Base-by-base conservation (phyloP, 2,329 filamentous ascomycete genomes). In the Clarireedia hainanense region DNA sequence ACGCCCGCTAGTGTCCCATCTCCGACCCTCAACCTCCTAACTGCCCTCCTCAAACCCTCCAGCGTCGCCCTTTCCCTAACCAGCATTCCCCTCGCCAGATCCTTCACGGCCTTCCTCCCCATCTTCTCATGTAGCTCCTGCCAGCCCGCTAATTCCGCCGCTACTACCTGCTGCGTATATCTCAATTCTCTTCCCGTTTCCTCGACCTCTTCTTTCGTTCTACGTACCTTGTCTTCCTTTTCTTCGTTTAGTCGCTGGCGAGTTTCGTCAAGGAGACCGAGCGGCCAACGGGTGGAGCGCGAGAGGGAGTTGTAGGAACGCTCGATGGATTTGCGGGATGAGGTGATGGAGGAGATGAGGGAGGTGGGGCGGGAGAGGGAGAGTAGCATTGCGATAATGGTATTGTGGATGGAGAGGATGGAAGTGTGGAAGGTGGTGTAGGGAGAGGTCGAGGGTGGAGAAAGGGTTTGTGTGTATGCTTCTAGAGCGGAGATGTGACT, bases 151-250 rank as follows among this genome's bases (percentile, higher is more conserved):
- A 99, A 72, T 73, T 99, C 94, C 1, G 84, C 80, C 6, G 95
- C 92, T 24, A 97, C 92, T 14, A 92, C 90, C 70, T 95, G 89
- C 73, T 96, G 92, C 48, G 91, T 96, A 70, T 94, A 96, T 50
- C 90, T 77, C 55, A 99, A 75, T 71, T 99, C 94, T 51, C 83
- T 83, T 0, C 86, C 85, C n/a, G 96, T 72, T 45, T 83, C 80
- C 20, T 85, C 81, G 10, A 89, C 80, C 68, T 96, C 89, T 17
- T 77, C 72, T 60, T 85, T 81, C 23, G 81, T 83, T 60, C 85
- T 84, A 14, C 81, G 79, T 39, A 89, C 88, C 64, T 88, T 89
- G 61, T 88, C 86, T 72, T 91, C 88, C 45, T 89, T 88, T 57
- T 97, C 94, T 60, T 90, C 86, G 64, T 91, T 86, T 9, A 91